phyloP scores from a whole-genome alignment of 2,329 filamentous ascomycete genomes.

The Pyrenochaeta sp. region DNA sequence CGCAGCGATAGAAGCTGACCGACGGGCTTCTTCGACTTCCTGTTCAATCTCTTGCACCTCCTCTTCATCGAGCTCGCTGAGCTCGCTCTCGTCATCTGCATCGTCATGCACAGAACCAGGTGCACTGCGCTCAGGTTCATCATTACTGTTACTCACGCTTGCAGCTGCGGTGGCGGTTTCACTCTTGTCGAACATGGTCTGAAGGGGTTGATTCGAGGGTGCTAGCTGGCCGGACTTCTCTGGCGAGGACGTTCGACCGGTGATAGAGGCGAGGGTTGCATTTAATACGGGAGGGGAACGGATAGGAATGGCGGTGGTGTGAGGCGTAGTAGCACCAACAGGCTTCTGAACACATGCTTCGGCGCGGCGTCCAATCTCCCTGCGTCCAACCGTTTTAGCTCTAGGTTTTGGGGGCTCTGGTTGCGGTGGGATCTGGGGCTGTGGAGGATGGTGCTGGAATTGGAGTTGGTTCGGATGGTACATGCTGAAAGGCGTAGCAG shows the following conservation, averaged over 20 bases:
- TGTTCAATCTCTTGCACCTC: constrained; percentile 48
- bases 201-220: constrained; percentile 21
- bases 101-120: constrained; percentile 64
- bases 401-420: constrained; percentile 44
- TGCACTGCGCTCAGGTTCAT: constrained; percentile 58
- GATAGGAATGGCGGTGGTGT: constrained; percentile 43
- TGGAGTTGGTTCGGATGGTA: constrained; percentile 39
- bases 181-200: constrained; percentile 26
- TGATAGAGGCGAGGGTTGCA: constrained; percentile 23
- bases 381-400: constrained; percentile 66
- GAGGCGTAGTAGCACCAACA: constrained; percentile 38
- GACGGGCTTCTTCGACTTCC: constrained; percentile 21
- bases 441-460: constrained; percentile 20
- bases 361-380: constrained; percentile 67
- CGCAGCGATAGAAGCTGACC: constrained; percentile 24
- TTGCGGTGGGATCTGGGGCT: constrained; percentile 22
- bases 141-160: constrained; percentile 43
- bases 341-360: constrained; percentile 62
- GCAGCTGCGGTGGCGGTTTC: constrained; percentile 53
- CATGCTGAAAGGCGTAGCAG: constrained; percentile 34
- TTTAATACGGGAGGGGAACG: constrained; percentile 39
- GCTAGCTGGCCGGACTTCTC: constrained; percentile 23
- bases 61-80: constrained; percentile 60
- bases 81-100: constrained; percentile 64
- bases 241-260: constrained; percentile 21